Evolutionary conservation across 345 rosid species (phyloP), one percentile per base, ranked within the genome.

Genomic region (Geranium brycei): DNA sequence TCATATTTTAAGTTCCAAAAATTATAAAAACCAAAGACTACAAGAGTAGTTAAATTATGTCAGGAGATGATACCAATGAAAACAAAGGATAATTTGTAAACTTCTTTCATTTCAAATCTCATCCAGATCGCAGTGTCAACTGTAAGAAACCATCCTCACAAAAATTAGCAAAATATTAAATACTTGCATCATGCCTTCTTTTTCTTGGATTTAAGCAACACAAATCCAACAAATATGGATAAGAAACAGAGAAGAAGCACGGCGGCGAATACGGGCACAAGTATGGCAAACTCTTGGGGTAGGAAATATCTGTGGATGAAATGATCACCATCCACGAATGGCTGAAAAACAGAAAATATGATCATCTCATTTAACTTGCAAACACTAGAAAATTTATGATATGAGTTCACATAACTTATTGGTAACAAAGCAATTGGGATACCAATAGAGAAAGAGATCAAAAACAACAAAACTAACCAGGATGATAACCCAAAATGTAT

Each of bases 401-500:
- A 57, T 57, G 19, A 41, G 63, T 16, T 41, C 40, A 12, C 14
- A 10, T 58, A 12, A 66, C 35, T 17, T 7, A 28, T 23, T 17
- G 63, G 32, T 23, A 23, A 16, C 59, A n/a, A n/a, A n/a, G n/a
- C n/a, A n/a, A n/a, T n/a, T n/a, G n/a, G n/a, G n/a, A n/a, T n/a
- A n/a, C n/a, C n/a, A n/a, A n/a, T n/a, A n/a, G n/a, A n/a, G n/a
- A n/a, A n/a, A n/a, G n/a, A n/a, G n/a, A n/a, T n/a, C n/a, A n/a
- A 32, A 6, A 32, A 6, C 8, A 64, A 51, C 53, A n/a, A 41
- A 8, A 67, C 81, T 80, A 7, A 89, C 98, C 84, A 91, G 76
- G 68, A 92, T 86, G 79, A 92, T 87, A 74, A 85, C 95, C 98
- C 98, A 92, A 67, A 92, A 92, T 23, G 97, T 89, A 57, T 87